These are phyloP conservation scores for Kappamyces sp. DNA, from an alignment of 192 early-diverging fungal genomes.

Conservation along the genomic window DNA sequence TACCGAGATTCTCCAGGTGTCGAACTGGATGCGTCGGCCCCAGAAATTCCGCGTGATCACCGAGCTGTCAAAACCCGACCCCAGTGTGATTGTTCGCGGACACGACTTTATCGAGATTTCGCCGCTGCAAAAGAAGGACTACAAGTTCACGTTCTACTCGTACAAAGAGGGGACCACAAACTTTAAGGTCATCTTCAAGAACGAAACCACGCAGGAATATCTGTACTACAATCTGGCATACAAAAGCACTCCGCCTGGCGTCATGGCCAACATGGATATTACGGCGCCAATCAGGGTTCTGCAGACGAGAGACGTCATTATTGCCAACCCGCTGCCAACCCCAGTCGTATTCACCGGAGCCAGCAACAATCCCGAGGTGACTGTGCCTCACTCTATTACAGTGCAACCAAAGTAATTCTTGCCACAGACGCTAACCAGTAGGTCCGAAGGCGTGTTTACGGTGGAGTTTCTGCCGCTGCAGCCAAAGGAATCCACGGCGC, in stretches of 20 bases:
- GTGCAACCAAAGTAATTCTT: conserved; percentile 47
- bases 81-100: conserved; percentile 49
- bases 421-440: conserved; percentile 9
- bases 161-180: conserved; percentile 51
- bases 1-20: conserved; percentile 43
- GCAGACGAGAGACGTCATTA: conserved; percentile 29
- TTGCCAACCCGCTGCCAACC: conserved; percentile 45
- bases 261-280: conserved; percentile 45
- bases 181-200: conserved; percentile 51
- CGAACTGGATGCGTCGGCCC: conserved; percentile 51
- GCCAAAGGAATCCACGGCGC: conserved; percentile 39
- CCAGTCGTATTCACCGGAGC: conserved; percentile 40
- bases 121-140: conserved; percentile 39
- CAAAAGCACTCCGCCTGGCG: conserved; percentile 48
- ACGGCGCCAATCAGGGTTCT: conserved; percentile 37
- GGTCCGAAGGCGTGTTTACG: conserved; percentile 34
- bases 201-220: conserved; percentile 56
- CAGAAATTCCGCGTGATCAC: conserved; percentile 47
- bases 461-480: conserved; percentile 53
- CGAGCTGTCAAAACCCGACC: conserved; percentile 52
- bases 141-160: conserved; percentile 55
- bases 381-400: conserved; percentile 39
- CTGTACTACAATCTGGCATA: conserved; percentile 46
- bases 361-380: conserved; percentile 43
- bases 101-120: conserved; percentile 57